These are phyloP conservation scores for Coprinellus micaceus DNA, from an alignment of 768 basidiomycete species.

Conservation along the genomic window DNA sequence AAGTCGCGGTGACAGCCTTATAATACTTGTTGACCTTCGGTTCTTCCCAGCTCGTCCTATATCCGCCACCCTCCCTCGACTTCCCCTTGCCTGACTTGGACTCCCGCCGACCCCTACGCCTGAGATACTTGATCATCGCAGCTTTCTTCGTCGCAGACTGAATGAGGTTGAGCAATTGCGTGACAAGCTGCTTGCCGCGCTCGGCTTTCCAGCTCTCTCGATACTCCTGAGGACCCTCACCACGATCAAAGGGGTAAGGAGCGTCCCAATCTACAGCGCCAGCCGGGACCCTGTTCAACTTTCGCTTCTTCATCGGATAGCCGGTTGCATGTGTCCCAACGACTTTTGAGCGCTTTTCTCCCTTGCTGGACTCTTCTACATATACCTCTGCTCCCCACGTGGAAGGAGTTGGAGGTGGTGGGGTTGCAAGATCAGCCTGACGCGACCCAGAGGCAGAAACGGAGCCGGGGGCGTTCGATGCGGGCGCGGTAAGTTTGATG, in stretches of 20 bases:
- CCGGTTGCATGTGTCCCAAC: constrained; percentile 4
- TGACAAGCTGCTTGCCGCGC: constrained; percentile 57
- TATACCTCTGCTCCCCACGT: not conserved
- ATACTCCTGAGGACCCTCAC: constrained; percentile 71
- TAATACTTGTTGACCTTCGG: constrained; percentile 26
- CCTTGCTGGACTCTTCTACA: too few relatives aligned
- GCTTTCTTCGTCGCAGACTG: constrained; percentile 61
- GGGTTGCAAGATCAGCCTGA: too few relatives aligned
- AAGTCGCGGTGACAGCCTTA: constrained; percentile 28
- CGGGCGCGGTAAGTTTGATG: constrained; percentile 48
- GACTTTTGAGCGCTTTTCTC: not conserved
- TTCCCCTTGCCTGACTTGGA: constrained; percentile 7
- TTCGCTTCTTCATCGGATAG: constrained; percentile 51
- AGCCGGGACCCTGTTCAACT: constrained; percentile 65
- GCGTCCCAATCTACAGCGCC: constrained; percentile 82
- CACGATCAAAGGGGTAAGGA: constrained; percentile 69
- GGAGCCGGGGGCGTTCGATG: too few relatives aligned
- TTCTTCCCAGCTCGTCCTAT: not conserved
- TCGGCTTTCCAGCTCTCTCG: constrained; percentile 60
- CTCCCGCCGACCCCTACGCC: constrained; percentile 16
- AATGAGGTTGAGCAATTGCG: constrained; percentile 57
- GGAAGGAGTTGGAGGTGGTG: not conserved
- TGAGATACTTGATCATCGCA: constrained; percentile 48
- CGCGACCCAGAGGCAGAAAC: too few relatives aligned
- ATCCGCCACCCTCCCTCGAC: constrained; percentile 8